Percentiles rank a stretch among this genome's conserved stretches.
These are phyloP conservation scores for Mycena galopus DNA, from an alignment of 768 basidiomycete species.

Conservation along the genomic window DNA sequence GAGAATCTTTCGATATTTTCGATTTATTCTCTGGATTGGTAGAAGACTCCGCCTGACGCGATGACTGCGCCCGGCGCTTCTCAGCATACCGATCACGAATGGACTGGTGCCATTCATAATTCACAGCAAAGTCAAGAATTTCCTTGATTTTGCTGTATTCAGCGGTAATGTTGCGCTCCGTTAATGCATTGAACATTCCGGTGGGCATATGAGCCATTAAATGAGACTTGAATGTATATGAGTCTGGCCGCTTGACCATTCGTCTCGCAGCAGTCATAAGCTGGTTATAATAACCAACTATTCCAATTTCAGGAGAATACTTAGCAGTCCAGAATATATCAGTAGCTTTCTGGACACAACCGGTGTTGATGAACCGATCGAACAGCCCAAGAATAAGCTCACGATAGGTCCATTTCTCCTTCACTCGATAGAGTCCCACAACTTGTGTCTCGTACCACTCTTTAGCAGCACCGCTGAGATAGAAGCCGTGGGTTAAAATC, in stretches of 20 bases:
- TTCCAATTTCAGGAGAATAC: neutral
- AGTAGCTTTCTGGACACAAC: neutral
- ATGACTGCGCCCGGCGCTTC: too few relatives aligned
- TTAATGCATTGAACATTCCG: neutral
- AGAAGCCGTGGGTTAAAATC: neutral
- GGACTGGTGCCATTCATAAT: too few relatives aligned
- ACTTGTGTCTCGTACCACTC: neutral
- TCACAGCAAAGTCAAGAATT: too few relatives aligned
- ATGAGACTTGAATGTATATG: neutral
- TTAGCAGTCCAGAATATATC: neutral
- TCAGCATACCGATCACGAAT: too few relatives aligned
- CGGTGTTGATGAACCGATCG: neutral
- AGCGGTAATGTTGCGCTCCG: too few relatives aligned
- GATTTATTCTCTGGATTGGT: too few relatives aligned
- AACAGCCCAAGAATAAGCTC: neutral
- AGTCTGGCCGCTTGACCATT: neutral
- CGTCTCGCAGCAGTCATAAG: neutral
- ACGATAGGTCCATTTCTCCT: neutral
- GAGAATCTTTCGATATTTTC: too few relatives aligned
- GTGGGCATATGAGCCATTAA: slow-evolving; percentile 21
- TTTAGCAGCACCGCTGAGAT: neutral
- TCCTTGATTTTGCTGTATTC: too few relatives aligned
- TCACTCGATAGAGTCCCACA: neutral
- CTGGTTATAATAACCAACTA: neutral
- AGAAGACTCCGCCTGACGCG: too few relatives aligned